Evolutionary conservation across 2,329 filamentous ascomycete genomes (phyloP), one percentile per base, ranked within the genome.

Genomic region (Hansfordia pulvinata): DNA sequence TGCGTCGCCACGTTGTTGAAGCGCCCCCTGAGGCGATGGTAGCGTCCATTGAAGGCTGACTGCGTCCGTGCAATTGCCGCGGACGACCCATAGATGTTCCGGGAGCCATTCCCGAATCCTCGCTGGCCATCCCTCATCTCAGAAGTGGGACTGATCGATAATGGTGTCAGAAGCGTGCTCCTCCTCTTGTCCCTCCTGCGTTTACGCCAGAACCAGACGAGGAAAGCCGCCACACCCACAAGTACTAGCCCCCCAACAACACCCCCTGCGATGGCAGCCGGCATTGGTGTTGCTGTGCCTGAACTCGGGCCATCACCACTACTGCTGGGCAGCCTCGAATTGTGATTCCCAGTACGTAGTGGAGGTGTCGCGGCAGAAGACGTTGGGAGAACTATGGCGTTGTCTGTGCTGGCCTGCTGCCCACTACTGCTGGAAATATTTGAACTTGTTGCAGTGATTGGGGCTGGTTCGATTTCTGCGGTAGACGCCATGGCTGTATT

Each of bases 151-250:
- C 50, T 48, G 2, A 48, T 36, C 12, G 55, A 58, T 8, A 67
- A 44, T 1, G 62, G 61, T 3, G 64, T 66, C 16, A 67, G 46
- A 4, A 65, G 48, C 1, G 60, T 62, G 42, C 55, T 64, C 30
- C 58, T 54, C 19, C 60, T 54, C 38, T 51, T 56, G 36, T 51
- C 49, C 23, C 51, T 37, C 27, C 44, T 34, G 22, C 54, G 53
- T 34, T 61, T 61, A 25, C 56, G 49, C 53, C 56, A 58, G 34
- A 64, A 53, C 64, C 64, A 72, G 8, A 67, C 36, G 3, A 68
- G 33, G 20, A 70, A 54, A 1, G 49, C 55, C 13, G 67, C 37
- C 10, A 70, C 31, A 4, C 54, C 53, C 19, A 63, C 35, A n/a
- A 55, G 47, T 1, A 60, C 55, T 2, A 66, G 41, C 4, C 58